Base-by-base conservation (phyloP, 192 early-diverging fungal species). In the Phlyctochytrium bullatum region DNA sequence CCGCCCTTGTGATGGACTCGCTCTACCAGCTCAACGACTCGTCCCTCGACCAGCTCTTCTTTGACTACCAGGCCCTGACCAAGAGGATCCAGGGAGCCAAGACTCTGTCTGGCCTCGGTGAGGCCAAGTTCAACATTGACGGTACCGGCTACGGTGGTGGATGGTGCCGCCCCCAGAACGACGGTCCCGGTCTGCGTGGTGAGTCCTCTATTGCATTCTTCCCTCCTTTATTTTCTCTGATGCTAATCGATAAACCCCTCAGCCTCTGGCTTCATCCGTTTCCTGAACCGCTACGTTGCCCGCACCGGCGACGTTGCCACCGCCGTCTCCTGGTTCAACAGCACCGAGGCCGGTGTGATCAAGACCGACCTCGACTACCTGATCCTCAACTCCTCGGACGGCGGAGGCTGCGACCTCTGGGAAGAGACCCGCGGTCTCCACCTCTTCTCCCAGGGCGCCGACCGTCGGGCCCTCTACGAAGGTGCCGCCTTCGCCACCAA, bases 81-180 rank as follows among this genome's bases (percentile, higher is more conserved):
- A 16, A 40, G 0, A 64, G 64, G 14, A 40, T 61, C 24, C 82
- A 80, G 65, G 20, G 20, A 2, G 10, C 40, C 40, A 10, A 10
- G 12, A 6, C 27, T 27, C 54, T 25, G 14, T 6, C 20, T 28
- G 54, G 83, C 0, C 71, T 87, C 58, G 87, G 87, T 20, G 89
- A 90, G 50, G 82, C 89, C 1, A 90, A 90, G 56, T 88, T 77
- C 69, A 56, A 86, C 34, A 76, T 90, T 67, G 70, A 88, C 51
- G 86, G 87, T 0, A 20, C 69, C 0, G 64, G 72, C 29, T 90
- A 82, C 63, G 78, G 56, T 0, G 59, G 40, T 0, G 66, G 52
- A 27, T 88, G 89, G 89, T 81, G 86, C 31, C 83, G 87, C 29
- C 88, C 88, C 23, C 88, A 90, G 62, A 83, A 88, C 72, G 88